Percentiles rank a stretch among this genome's conserved stretches.
Conservation (phyloP, 768 basidiomycete genomes). For the Gymnopilus junonius region DNA sequence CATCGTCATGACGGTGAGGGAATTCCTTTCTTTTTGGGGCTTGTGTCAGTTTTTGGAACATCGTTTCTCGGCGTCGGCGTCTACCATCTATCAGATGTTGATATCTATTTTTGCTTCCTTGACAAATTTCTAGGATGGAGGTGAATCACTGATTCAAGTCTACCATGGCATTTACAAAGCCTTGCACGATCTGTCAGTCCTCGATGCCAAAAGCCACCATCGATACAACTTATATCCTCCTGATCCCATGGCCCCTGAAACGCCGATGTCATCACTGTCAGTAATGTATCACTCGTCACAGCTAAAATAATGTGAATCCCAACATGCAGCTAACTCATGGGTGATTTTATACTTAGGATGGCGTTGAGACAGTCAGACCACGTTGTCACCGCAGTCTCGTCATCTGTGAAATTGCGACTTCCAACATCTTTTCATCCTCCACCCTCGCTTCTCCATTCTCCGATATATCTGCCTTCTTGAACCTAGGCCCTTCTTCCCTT, state of each 20-base stretch:
- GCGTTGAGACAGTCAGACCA: slow-evolving; percentile 4
- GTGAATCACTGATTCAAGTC: slow-evolving; percentile 1
- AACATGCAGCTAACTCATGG: slow-evolving; percentile 13
- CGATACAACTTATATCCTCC: slow-evolving; percentile 11
- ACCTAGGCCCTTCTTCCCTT: neutral
- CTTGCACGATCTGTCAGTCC: slow-evolving; percentile 23
- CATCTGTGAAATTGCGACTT: slow-evolving; percentile 9
- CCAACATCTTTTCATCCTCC: slow-evolving; percentile 1
- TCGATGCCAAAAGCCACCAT: slow-evolving; percentile 15
- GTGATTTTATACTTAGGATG: slow-evolving; percentile 7
- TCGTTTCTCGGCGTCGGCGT: neutral
- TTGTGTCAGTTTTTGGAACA: neutral
- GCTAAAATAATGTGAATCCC: slow-evolving; percentile 2
- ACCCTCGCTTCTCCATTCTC: neutral
- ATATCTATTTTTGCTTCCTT: neutral
- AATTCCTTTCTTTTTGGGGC: slow-evolving; percentile 3
- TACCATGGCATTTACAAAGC: slow-evolving; percentile 16
- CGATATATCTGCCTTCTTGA: neutral
- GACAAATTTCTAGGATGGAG: slow-evolving; percentile 12
- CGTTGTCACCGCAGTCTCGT: slow-evolving; percentile 14
- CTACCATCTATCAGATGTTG: neutral
- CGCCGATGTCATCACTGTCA: slow-evolving; percentile 7
- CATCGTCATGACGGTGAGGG: neutral
- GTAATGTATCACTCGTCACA: neutral
- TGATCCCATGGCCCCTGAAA: slow-evolving; percentile 9